Evolutionary conservation across 768 basidiomycete species (phyloP), one percentile per base, ranked within the genome.

Genomic region (Zangia roseola): DNA sequence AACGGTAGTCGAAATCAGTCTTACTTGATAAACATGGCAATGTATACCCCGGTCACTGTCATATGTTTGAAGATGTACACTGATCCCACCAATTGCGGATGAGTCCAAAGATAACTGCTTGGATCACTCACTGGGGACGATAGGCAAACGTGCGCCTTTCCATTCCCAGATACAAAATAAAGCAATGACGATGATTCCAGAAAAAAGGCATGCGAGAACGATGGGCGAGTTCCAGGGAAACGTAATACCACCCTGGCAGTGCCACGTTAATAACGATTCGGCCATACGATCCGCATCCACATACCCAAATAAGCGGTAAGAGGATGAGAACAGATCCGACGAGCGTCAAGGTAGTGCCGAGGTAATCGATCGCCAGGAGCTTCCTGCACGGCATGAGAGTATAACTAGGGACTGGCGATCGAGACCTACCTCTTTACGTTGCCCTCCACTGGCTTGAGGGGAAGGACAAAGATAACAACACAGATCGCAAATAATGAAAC

Each of bases 111-210:
- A n/a, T n/a, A n/a, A n/a, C n/a, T n/a, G n/a, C n/a, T n/a, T n/a
- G 20, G 40, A 40, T 19, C 4, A 67, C 80, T 44, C 56, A 83
- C 83, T 83, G 5, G 88, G 87, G 4, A 90, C 79, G 45, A 89
- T 85, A 0, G 88, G 89, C 6, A 90, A 73, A 42, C 67, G 69
- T 2, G 86, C 84, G 1, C 82, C 72, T 63, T 81, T 84, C 78
- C 83, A 83, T 66, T 91, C 88, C 76, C 84, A 88, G 31, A 81
- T 45, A 40, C 86, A 77, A 63, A 90, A 91, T 4, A 86, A 38
- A 0, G 56, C 67, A 7, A 81, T 67, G 12, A 83, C 75, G 0
- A 79, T 43, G 19, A 83, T 47, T 0, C 86, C 83, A 1, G 81
- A 74, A 42, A 79, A 64, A 7, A 88, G 64, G 1, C 82, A 78